Percentiles rank a stretch among this genome's conserved stretches.
Evolutionary conservation across 805 yeast genomes (phyloP).

Genomic region (Barnettozyma botsteinii): DNA sequence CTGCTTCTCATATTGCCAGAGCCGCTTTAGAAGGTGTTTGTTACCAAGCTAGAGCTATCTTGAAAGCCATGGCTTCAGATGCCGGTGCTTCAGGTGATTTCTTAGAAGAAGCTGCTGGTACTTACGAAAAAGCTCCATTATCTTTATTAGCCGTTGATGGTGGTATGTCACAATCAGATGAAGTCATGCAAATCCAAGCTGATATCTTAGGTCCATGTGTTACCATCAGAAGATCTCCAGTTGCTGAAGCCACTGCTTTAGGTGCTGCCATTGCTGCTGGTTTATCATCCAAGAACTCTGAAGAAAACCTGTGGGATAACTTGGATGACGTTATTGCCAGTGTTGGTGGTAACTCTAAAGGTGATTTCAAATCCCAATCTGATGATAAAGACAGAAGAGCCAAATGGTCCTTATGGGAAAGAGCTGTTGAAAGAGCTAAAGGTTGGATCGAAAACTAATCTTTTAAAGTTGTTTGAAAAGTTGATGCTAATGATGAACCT

Average conservation of each 20-base stretch:
- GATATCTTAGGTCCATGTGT: constrained; percentile 87
- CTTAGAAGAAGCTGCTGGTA: constrained; percentile 42
- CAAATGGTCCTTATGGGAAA: constrained; percentile 75
- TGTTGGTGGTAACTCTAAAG: constrained; percentile 31
- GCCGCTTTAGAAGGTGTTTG: constrained; percentile 96
- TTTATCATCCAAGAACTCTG: constrained; percentile 42
- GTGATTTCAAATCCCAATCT: constrained; percentile 36
- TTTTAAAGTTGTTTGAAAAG: not conserved
- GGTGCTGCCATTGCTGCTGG: constrained; percentile 98
- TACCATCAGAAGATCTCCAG: constrained; percentile 72
- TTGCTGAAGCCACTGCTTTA: constrained; percentile 87
- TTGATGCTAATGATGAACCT: constrained; percentile 1
- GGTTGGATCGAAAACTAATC: constrained; percentile 55
- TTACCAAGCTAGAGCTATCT: constrained; percentile 85
- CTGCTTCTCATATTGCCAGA: constrained; percentile 86
- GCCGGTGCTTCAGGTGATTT: constrained; percentile 55
- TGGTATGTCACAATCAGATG: constrained; percentile 88
- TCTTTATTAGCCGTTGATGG: constrained; percentile 78
- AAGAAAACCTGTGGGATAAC: constrained; percentile 66
- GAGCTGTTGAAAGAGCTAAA: constrained; percentile 72
- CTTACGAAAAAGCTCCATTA: constrained; percentile 44
- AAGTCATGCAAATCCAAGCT: constrained; percentile 90
- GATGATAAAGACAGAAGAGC: constrained; percentile 54
- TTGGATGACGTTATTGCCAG: constrained; percentile 57
- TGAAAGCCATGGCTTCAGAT: constrained; percentile 85